Percentiles rank a stretch among this genome's conserved stretches.
These are phyloP conservation scores for Alisma plantagoaquatica DNA, from an alignment of 106 monocot genomes.

Conservation along the genomic window DNA sequence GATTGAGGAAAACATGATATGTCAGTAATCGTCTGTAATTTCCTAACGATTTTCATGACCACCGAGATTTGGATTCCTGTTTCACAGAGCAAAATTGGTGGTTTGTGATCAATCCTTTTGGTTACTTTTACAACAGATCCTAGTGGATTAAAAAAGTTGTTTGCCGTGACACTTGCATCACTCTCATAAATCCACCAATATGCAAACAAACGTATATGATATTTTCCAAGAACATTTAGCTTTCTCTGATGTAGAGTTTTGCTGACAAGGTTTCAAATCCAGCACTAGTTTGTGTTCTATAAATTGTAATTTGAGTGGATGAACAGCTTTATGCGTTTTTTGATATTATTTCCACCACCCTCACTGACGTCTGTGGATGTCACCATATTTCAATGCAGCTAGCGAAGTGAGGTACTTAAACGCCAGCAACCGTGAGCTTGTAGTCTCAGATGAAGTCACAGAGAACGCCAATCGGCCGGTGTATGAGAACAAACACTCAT, in stretches of 20 bases:
- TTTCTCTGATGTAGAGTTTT: neutral
- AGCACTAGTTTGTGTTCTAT: neutral
- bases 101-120: too few relatives aligned
- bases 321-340: neutral
- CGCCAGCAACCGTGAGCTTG: conserved; percentile 67
- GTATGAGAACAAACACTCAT: conserved; percentile 14
- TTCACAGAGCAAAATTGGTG: too few relatives aligned
- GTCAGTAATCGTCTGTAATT: too few relatives aligned
- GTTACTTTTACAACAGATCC: too few relatives aligned
- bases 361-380: neutral
- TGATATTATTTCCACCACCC: neutral
- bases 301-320: neutral
- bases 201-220: neutral
- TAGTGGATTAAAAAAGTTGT: too few relatives aligned
- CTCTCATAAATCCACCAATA: too few relatives aligned
- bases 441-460: conserved; percentile 23
- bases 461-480: conserved; percentile 23
- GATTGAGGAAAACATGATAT: too few relatives aligned
- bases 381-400: conserved; percentile 22
- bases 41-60: too few relatives aligned
- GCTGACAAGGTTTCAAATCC: neutral
- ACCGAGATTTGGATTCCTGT: too few relatives aligned
- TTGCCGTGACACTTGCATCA: too few relatives aligned
- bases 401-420: conserved; percentile 77
- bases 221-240: neutral